Evolutionary conservation across 306 rosid species (phyloP).

Genomic region (Dicorynia guianensis): DNA sequence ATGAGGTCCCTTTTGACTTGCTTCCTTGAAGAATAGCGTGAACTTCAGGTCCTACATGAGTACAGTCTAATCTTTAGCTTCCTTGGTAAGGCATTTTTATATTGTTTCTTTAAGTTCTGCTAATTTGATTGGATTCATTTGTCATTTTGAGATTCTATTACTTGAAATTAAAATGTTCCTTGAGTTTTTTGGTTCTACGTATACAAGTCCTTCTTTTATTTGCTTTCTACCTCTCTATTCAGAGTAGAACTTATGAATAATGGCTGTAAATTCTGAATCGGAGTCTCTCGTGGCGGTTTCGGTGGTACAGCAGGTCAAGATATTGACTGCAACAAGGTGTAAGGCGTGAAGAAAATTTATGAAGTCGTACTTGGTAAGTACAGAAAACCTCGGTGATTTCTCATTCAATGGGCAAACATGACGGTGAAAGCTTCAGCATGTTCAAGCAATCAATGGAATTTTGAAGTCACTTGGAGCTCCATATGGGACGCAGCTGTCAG

Average conservation of each 20-base stretch:
- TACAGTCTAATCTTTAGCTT: conserved; percentile 21
- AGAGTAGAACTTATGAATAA: background rate
- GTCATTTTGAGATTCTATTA: conserved; percentile 4
- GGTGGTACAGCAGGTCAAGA: background rate
- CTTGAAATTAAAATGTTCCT: background rate
- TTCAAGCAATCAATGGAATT: no score
- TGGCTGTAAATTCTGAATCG: conserved; percentile 8
- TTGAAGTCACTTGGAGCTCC: background rate
- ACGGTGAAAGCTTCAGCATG: background rate
- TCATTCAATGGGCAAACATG: background rate
- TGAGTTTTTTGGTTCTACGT: background rate
- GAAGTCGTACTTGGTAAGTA: background rate
- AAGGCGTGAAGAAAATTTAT: background rate
- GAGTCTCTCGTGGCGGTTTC: conserved; percentile 10
- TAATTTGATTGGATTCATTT: conserved; percentile 1
- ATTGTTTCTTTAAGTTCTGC: background rate
- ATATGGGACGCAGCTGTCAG: background rate
- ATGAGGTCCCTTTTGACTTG: conserved; percentile 26
- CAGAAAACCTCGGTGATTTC: background rate
- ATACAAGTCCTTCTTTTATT: background rate
- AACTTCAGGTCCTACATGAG: conserved; percentile 23
- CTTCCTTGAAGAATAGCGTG: conserved; percentile 26
- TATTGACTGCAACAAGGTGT: background rate
- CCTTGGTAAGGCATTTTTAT: conserved; percentile 27
- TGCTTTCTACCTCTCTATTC: background rate